Conservation (phyloP, 2,329 filamentous ascomycete genomes). For the Tolypocladium inflatum region DNA sequence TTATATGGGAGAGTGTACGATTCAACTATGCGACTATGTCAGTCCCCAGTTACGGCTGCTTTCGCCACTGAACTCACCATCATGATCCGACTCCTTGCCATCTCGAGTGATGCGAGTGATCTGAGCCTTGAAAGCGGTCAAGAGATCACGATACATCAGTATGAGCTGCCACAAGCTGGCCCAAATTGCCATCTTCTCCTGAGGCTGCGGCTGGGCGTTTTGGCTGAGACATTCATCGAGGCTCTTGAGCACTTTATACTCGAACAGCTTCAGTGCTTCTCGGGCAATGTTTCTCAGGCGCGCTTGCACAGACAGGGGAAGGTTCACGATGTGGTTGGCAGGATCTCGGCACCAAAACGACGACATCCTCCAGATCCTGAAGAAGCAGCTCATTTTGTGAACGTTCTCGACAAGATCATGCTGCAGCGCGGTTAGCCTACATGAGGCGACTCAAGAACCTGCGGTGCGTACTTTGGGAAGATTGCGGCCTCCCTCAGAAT, state of each 20-base stretch:
- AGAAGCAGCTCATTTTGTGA: conserved; percentile 38
- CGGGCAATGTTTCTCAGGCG: conserved; percentile 29
- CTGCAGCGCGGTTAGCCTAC: conserved; percentile 18
- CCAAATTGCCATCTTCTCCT: conserved; percentile 36
- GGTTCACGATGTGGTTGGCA: conserved; percentile 22
- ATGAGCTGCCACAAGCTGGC: conserved; percentile 40
- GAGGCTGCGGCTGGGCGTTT: conserved; percentile 24
- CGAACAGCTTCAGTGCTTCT: conserved; percentile 24
- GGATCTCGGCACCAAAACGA: conserved; percentile 31
- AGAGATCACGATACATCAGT: conserved; percentile 36
- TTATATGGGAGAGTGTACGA: conserved; percentile 12
- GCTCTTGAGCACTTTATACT: conserved; percentile 29
- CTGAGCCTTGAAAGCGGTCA: conserved; percentile 18
- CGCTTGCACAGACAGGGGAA: conserved; percentile 30
- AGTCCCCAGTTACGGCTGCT: background rate
- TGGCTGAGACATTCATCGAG: conserved; percentile 29
- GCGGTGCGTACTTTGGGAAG: conserved; percentile 26
- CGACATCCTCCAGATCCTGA: conserved; percentile 36
- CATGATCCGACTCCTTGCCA: conserved; percentile 11
- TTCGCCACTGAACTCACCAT: conserved; percentile 4
- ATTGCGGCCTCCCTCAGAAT: conserved; percentile 22
- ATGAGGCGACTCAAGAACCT: background rate
- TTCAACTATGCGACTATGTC: conserved; percentile 6
- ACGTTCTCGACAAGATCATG: conserved; percentile 32
- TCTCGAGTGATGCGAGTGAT: conserved; percentile 13